Conservation (phyloP, 2,329 filamentous ascomycete genomes). For the Fusarium ambrosium region DNA sequence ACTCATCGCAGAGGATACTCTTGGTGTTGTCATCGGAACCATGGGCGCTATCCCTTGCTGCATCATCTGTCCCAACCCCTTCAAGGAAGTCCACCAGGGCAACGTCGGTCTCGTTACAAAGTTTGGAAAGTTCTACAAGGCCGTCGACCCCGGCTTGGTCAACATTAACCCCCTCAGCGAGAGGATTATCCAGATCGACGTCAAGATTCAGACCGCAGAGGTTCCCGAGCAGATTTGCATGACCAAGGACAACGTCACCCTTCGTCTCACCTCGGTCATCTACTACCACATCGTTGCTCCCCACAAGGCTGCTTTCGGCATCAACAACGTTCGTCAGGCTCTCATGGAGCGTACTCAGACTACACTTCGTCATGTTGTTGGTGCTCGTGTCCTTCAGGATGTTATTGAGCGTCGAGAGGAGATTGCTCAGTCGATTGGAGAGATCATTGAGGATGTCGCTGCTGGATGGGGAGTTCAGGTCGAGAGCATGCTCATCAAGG, state of each 20-base stretch:
- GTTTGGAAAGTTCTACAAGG: constrained; percentile 94
- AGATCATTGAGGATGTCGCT: constrained; percentile 98
- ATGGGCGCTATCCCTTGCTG: constrained; percentile 92
- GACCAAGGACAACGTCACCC: constrained; percentile 99
- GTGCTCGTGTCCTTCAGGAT: constrained; percentile 94
- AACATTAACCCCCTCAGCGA: constrained; percentile 98
- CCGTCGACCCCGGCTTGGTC: constrained; percentile 95
- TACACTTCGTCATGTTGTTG: constrained; percentile 95
- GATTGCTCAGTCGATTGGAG: constrained; percentile 92
- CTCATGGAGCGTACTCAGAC: constrained; percentile 98
- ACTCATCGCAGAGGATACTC: constrained; percentile 70
- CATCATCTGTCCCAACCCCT: constrained; percentile 92
- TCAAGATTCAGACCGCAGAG: constrained; percentile 99
- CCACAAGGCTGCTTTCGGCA: constrained; percentile 97
- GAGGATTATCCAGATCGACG: constrained; percentile 90
- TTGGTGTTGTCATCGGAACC: constrained; percentile 82
- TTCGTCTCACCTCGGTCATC: constrained; percentile 95
- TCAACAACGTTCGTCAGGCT: constrained; percentile 94
- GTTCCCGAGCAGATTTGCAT: constrained; percentile 98
- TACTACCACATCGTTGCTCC: constrained; percentile 98
- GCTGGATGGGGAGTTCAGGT: constrained; percentile 95
- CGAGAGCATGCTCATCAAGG: constrained; percentile 99
- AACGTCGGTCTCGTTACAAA: constrained; percentile 96
- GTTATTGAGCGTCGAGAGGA: constrained; percentile 99
- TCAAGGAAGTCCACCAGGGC: constrained; percentile 91